Evolutionary conservation across 202 grass and related monocot species (phyloP).

Genomic region (Bolboschoenoplectus hybrid): DNA sequence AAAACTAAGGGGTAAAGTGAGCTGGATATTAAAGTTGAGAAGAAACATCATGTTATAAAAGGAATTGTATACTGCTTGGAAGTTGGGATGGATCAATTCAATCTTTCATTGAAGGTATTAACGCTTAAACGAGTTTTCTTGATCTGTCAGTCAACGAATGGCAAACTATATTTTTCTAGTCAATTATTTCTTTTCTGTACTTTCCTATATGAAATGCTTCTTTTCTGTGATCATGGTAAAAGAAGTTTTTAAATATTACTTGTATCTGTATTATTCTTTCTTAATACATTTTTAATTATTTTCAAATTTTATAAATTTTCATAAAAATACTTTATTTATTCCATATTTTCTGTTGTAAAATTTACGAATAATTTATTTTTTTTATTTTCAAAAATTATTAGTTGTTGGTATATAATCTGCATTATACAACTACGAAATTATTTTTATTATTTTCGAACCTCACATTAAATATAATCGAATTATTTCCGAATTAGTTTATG

Average conservation of each 20-base stretch:
- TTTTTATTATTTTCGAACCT: no score
- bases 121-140: no score
- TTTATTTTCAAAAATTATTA: no score
- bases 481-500: no score
- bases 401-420: no score
- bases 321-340: no score
- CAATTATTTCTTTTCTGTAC: background rate
- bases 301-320: background rate
- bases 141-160: background rate
- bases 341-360: no score
- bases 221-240: background rate
- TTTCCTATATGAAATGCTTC: background rate
- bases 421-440: no score
- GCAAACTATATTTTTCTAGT: background rate
- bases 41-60: background rate
- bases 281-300: background rate
- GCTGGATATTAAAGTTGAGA: background rate
- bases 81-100: background rate
- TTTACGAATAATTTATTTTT: no score
- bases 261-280: background rate
- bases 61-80: background rate
- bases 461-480: no score
- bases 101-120: no score
- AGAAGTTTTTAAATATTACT: background rate
- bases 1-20: background rate